Percentiles rank a stretch among this genome's conserved stretches.
Evolutionary conservation across 2,329 filamentous ascomycete genomes (phyloP).

Genomic region (Xylaria sp.): DNA sequence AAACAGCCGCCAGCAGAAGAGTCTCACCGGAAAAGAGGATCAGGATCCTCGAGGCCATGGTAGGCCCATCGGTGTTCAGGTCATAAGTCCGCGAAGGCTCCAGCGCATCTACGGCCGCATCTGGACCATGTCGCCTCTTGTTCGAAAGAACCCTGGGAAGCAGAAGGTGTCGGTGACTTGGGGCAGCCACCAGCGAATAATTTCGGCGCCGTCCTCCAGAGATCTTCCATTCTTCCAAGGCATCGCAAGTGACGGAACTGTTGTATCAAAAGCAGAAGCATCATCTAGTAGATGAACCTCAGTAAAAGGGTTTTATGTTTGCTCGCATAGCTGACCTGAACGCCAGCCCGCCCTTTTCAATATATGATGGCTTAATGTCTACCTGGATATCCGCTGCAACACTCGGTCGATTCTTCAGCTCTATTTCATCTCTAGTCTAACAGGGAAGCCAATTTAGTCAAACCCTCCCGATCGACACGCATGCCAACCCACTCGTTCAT

Average conservation of each 20-base stretch:
- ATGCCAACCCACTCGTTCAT: conserved; percentile 81
- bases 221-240: conserved; percentile 63
- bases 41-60: conserved; percentile 52
- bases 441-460: conserved; percentile 68
- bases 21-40: conserved; percentile 52
- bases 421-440: conserved; percentile 45
- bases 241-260: conserved; percentile 50
- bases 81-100: conserved; percentile 56
- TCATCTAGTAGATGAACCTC: conserved; percentile 5
- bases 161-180: conserved; percentile 56
- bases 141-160: conserved; percentile 49
- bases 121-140: conserved; percentile 49
- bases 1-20: conserved; percentile 51
- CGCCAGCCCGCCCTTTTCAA: not conserved
- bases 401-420: not conserved
- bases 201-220: conserved; percentile 48
- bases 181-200: conserved; percentile 53
- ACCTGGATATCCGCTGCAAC: not conserved
- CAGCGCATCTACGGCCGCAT: conserved; percentile 55
- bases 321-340: not conserved
- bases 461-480: conserved; percentile 74
- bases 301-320: conserved; percentile 4
- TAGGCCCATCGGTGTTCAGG: conserved; percentile 49
- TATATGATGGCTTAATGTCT: not conserved
- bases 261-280: conserved; percentile 5